Evolutionary conservation across 208 protist genomes (phyloP).

Genomic region (Leishmania martiniquensis): DNA sequence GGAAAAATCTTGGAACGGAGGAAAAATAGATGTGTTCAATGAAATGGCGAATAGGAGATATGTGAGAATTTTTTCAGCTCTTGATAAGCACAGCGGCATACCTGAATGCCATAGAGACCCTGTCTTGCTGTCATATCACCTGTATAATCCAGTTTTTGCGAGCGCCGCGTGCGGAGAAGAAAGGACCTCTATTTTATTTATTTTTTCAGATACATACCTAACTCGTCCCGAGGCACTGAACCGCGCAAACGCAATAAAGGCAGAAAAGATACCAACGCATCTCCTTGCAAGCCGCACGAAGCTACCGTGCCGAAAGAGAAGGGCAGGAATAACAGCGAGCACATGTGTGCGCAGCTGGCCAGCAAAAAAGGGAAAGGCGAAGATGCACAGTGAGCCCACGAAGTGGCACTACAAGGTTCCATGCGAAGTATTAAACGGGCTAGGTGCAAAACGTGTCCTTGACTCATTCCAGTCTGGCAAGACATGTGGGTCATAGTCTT

Average conservation of each 20-base stretch:
- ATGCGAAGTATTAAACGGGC: conserved; percentile 4
- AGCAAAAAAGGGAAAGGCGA: background rate
- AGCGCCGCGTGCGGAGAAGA: background rate
- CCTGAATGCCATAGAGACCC: no score
- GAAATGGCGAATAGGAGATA: background rate
- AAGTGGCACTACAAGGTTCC: background rate
- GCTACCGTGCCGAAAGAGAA: background rate
- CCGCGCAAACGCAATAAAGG: no score
- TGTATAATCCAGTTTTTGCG: no score
- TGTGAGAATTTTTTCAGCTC: background rate
- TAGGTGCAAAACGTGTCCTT: conserved; percentile 12
- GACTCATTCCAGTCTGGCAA: conserved; percentile 17
- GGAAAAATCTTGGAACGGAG: background rate
- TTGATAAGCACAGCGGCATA: background rate
- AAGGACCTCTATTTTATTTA: no score
- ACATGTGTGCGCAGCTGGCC: background rate
- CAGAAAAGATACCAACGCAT: background rate
- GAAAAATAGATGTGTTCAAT: background rate
- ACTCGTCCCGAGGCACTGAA: no score
- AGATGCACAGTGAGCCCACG: background rate
- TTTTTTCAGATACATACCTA: background rate
- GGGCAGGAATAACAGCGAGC: background rate
- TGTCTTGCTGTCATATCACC: background rate
- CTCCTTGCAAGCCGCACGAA: background rate
- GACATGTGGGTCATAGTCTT: conserved; percentile 4